Base-by-base conservation (phyloP, 345 rosid species). In the Psidium friedrichsthalianum region DNA sequence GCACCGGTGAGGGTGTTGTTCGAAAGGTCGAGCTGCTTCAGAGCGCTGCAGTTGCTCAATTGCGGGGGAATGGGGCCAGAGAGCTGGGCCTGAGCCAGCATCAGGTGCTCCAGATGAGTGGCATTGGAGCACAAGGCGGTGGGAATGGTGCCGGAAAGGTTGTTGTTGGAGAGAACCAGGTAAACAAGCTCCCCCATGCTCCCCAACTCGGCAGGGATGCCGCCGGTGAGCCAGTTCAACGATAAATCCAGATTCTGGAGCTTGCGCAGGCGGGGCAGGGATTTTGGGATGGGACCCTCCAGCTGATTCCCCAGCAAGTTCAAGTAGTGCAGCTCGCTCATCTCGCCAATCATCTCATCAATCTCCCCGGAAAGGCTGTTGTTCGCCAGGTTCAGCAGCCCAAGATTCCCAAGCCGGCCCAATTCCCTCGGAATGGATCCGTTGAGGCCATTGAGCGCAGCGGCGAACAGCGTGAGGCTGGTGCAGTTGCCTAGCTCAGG, bases 171-270 rank as follows among this genome's bases (percentile, higher is more conserved):
- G 51, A 97, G 59, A 78, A 91, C 98, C 86, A 97, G 14, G 89
- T 53, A 90, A 24, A 88, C 88, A 82, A 97, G 94, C 89, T 89
- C 90, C 85, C 86, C 89, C 97, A 97, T 92, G 80, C 86, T 87
- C 89, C 98, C 96, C 10, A 97, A 82, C 59, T 96, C 98, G 56
- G 90, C 94, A 6, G 95, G 99, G 84, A 97, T 87, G 55, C 90
- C 90, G 83, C 98, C 98, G 47, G 91, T 88, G 47, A 97, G 96
- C 88, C 51, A 84, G 91, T 96, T 97, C 83, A 49, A 27, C 29
- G 99, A 97, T 42, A 96, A 89, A 85, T 97, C 98, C 55, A 97
- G 92, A 5, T 58, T 94, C 82, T 93, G 89, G 82, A 97, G 98
- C 88, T 87, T 91, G 14, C 85, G 81, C 56, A 95, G 86, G 57